Percentiles rank a stretch among this genome's conserved stretches.
Conservation (phyloP, 1,284 basidiomycete genomes). For the Ustilago crameri region DNA sequence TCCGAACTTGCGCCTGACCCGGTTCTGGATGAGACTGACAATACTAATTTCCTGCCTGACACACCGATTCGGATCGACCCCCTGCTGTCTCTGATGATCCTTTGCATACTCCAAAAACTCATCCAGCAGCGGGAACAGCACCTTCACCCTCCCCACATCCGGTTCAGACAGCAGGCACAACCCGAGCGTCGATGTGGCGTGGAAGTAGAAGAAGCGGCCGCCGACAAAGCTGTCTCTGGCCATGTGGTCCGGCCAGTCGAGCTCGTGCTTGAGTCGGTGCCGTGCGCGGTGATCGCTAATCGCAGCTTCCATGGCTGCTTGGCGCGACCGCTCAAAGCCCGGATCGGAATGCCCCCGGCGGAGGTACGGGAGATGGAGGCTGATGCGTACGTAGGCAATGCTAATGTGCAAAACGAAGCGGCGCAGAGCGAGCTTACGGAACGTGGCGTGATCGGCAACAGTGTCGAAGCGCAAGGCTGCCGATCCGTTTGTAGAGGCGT, state of each 20-base stretch:
- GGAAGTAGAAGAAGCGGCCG: conserved; percentile 30
- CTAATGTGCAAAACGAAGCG: conserved; percentile 21
- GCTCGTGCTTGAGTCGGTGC: not conserved
- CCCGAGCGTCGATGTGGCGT: conserved; percentile 26
- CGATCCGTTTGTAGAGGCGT: no score
- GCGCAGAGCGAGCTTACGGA: conserved; percentile 15
- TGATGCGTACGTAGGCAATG: conserved; percentile 16
- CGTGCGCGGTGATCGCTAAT: conserved; percentile 11
- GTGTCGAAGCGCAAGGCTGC: no score
- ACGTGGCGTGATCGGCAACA: not conserved
- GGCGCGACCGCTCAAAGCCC: conserved; percentile 16
- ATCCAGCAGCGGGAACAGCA: conserved; percentile 11
- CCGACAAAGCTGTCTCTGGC: conserved; percentile 24
- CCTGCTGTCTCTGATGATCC: conserved; percentile 17
- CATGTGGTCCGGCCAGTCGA: conserved; percentile 20
- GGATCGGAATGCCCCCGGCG: conserved; percentile 17
- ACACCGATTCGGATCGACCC: conserved; percentile 27
- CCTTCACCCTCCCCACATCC: not conserved
- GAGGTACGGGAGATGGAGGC: conserved; percentile 21
- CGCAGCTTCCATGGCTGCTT: conserved; percentile 16
- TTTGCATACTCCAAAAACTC: conserved; percentile 15
- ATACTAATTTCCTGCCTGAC: conserved; percentile 32
- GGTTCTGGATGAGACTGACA: conserved; percentile 20
- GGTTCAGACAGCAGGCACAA: conserved; percentile 26
- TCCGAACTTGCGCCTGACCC: conserved; percentile 19